Conservation (phyloP, 139 green algal genomes). For the Trebouxia sp. region DNA sequence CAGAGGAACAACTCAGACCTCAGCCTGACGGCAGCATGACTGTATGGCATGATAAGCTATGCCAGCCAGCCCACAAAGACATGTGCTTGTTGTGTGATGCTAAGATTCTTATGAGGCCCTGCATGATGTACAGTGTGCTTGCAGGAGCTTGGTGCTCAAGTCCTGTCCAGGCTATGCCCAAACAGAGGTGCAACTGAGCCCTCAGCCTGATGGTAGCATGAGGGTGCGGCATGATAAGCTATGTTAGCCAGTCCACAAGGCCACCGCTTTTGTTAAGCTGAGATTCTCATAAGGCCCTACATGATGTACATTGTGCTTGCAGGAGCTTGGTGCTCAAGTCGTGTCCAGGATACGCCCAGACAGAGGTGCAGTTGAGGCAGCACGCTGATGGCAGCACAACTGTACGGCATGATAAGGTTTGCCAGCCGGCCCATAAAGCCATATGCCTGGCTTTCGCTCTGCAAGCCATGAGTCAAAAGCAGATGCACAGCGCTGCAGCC, state of each 20-base stretch:
- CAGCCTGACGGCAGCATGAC: not conserved
- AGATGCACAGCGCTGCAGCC: constrained; percentile 16
- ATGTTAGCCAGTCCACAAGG: too few relatives aligned
- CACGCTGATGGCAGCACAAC: not conserved
- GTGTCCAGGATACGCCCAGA: constrained; percentile 16
- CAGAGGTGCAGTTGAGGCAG: not conserved
- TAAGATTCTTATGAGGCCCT: not conserved
- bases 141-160: not conserved
- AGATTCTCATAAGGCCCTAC: not conserved
- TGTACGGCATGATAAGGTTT: constrained; percentile 1
- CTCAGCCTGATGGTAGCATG: too few relatives aligned
- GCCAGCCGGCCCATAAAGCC: constrained; percentile 13
- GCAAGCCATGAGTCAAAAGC: constrained; percentile 21
- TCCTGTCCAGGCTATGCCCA: not conserved
- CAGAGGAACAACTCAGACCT: not conserved
- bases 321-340: not conserved
- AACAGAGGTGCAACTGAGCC: too few relatives aligned
- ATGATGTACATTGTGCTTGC: not conserved
- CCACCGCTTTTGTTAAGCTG: not conserved
- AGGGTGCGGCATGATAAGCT: too few relatives aligned
- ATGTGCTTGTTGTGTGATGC: constrained; percentile 18
- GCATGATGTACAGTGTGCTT: not conserved
- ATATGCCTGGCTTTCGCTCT: constrained; percentile 20
- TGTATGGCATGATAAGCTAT: constrained; percentile 4
- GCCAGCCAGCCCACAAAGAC: constrained; percentile 11